These are phyloP conservation scores for Hygrophoropsis aurantiaca DNA, from an alignment of 768 basidiomycete genomes.

Conservation along the genomic window DNA sequence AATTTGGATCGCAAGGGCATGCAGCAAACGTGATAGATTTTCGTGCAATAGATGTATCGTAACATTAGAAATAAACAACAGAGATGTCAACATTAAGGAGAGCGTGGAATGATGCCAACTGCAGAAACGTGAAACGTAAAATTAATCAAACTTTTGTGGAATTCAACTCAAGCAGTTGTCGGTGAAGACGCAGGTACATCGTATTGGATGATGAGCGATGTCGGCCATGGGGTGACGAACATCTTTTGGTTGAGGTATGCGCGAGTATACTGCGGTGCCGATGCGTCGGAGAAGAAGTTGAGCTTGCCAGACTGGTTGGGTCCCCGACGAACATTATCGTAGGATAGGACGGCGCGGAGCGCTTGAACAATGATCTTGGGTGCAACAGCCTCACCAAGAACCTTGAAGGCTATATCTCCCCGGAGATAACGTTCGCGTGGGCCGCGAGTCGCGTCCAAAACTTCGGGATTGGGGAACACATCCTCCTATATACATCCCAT, in stretches of 20 bases:
- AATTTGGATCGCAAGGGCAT: too few species aligned
- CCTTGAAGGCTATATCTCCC: constrained; percentile 49
- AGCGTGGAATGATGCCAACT: too few species aligned
- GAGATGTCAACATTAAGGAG: too few species aligned
- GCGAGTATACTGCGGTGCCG: constrained; percentile 48
- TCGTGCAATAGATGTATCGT: too few species aligned
- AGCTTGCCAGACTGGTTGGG: constrained; percentile 68
- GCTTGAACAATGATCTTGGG: constrained; percentile 60
- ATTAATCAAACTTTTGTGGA: not conserved
- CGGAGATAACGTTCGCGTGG: constrained; percentile 46
- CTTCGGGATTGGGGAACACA: constrained; percentile 49
- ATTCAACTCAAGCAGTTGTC: not conserved
- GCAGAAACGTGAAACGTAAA: too few species aligned
- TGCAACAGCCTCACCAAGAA: constrained; percentile 52
- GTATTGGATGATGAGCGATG: constrained; percentile 56
- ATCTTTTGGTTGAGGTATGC: constrained; percentile 56
- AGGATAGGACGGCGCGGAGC: constrained; percentile 62
- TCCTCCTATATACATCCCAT: constrained; percentile 35
- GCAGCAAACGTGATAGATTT: too few species aligned
- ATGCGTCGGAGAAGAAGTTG: constrained; percentile 51
- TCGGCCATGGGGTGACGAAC: constrained; percentile 64
- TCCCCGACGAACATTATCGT: constrained; percentile 60
- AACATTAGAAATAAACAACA: too few species aligned
- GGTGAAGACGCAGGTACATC: constrained; percentile 11
- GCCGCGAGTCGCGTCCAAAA: constrained; percentile 44